phyloP scores from a whole-genome alignment of 176 grass and related monocot species.

The Poa pratensis region DNA sequence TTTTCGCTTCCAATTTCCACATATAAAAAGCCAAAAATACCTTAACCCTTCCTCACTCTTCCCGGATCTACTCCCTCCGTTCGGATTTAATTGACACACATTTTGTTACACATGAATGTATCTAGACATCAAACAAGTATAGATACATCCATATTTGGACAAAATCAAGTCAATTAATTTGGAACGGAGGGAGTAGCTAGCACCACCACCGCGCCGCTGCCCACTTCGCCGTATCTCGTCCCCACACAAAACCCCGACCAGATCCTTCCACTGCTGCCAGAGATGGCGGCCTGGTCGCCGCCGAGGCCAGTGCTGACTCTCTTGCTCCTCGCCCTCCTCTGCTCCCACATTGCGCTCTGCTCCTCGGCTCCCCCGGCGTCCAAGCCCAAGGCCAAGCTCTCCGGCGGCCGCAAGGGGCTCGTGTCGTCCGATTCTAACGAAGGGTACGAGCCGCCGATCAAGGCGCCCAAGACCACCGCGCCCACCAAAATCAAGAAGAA shows the following conservation, averaged over 20 bases:
- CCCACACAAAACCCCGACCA: not conserved
- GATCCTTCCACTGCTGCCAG: slow-evolving; percentile 8
- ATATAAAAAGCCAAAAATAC: slow-evolving; percentile 42
- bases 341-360: slow-evolving; percentile 63
- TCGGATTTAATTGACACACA: too few relatives aligned
- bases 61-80: slow-evolving; percentile 44
- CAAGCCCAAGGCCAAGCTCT: slow-evolving; percentile 49
- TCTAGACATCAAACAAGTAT: too few relatives aligned
- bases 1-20: not conserved
- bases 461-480: slow-evolving; percentile 25
- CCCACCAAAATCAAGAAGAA: slow-evolving; percentile 53
- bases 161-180: too few relatives aligned
- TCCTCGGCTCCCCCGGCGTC: slow-evolving; percentile 31
- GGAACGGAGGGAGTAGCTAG: too few relatives aligned
- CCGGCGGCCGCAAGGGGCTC: slow-evolving; percentile 48
- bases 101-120: too few relatives aligned
- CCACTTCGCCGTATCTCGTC: not conserved
- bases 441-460: slow-evolving; percentile 20
- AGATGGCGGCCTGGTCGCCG: slow-evolving; percentile 43
- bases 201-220: not conserved
- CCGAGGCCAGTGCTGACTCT: slow-evolving; percentile 33
- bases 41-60: slow-evolving; percentile 47
- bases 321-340: slow-evolving; percentile 61
- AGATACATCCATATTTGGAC: too few relatives aligned
- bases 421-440: slow-evolving; percentile 13